phyloP scores from a whole-genome alignment of 75 land plant species.

The Azolla pinnata region DNA sequence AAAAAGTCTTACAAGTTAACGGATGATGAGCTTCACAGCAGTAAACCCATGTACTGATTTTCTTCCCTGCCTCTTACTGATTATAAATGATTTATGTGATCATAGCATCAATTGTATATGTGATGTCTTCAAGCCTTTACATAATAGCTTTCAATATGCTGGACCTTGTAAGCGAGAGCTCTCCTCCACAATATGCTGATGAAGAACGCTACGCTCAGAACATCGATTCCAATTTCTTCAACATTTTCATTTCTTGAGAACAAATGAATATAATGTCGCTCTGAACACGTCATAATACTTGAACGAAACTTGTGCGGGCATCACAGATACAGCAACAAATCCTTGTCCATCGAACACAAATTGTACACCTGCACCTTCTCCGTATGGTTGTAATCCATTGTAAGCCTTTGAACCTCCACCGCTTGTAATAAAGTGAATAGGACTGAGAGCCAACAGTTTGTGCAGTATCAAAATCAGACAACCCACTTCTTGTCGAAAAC shows the following conservation, averaged over 20 bases:
- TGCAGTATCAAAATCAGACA: neutral
- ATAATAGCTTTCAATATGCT: no score
- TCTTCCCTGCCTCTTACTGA: no score
- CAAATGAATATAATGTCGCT: slow-evolving; percentile 19
- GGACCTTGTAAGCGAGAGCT: no score
- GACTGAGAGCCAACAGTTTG: slow-evolving; percentile 27
- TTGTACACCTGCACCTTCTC: slow-evolving; percentile 33
- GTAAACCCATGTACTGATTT: no score
- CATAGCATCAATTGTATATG: no score
- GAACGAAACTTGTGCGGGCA: slow-evolving; percentile 9
- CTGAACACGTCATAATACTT: slow-evolving; percentile 61
- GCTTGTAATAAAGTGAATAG: slow-evolving; percentile 64
- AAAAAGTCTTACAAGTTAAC: no score
- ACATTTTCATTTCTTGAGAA: slow-evolving; percentile 25
- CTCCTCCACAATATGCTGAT: no score
- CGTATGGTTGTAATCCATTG: slow-evolving; percentile 38
- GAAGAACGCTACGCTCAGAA: no score
- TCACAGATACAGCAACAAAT: slow-evolving; percentile 57
- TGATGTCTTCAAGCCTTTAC: no score
- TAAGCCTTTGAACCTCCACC: slow-evolving; percentile 91
- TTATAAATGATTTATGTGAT: no score
- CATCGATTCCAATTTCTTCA: slow-evolving; percentile 5
- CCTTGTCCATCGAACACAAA: slow-evolving; percentile 86
- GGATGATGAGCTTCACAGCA: no score
- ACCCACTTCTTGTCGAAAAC: neutral